Evolutionary conservation across 1,284 basidiomycete genomes (phyloP).

Genomic region (Moniliophthora roreri): DNA sequence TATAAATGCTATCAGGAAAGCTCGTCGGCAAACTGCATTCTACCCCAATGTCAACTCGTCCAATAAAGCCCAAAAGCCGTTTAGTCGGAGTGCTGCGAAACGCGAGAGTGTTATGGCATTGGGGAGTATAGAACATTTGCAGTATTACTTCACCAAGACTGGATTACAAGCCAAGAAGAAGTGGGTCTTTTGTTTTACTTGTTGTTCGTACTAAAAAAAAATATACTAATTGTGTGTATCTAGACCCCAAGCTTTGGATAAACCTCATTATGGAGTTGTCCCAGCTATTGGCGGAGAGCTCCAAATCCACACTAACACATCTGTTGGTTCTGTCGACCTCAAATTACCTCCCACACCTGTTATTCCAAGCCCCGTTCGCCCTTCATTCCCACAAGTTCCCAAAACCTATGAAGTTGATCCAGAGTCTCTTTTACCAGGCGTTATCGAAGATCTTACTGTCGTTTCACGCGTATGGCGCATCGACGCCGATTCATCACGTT

Average conservation of each 20-base stretch:
- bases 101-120: constrained; percentile 85
- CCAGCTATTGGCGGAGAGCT: constrained; percentile 63
- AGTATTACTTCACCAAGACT: constrained; percentile 87
- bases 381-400: constrained; percentile 49
- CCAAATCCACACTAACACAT: constrained; percentile 37
- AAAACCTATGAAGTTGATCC: constrained; percentile 72
- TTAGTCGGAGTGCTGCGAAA: constrained; percentile 83
- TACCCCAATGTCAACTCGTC: constrained; percentile 71
- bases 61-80: constrained; percentile 76
- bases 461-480: constrained; percentile 59
- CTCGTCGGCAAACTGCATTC: constrained; percentile 65
- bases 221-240: constrained; percentile 5
- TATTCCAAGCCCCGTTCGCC: constrained; percentile 45
- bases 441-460: constrained; percentile 67
- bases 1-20: constrained; percentile 34
- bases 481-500: constrained; percentile 19
- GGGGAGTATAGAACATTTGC: constrained; percentile 84
- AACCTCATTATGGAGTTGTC: constrained; percentile 59
- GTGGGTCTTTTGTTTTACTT: constrained; percentile 41
- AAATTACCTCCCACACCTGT: constrained; percentile 70
- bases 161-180: constrained; percentile 71
- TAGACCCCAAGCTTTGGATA: constrained; percentile 33
- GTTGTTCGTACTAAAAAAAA: constrained; percentile 16
- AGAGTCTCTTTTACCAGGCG: constrained; percentile 66
- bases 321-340: constrained; percentile 45